Evolutionary conservation across 1,284 basidiomycete genomes (phyloP).

Genomic region (Pholiota adiposa): DNA sequence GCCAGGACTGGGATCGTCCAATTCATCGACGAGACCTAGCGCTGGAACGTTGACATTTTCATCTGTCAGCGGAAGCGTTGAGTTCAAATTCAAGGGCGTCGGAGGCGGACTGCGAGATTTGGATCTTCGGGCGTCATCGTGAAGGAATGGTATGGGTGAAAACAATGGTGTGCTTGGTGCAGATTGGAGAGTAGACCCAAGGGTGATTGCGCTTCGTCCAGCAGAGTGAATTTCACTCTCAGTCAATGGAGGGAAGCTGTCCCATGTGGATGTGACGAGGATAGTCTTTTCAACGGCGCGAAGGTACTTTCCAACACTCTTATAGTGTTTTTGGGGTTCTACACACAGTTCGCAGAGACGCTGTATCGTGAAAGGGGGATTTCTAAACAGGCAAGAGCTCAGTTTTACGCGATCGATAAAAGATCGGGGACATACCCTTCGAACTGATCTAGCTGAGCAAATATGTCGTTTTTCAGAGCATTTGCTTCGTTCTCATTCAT

Average conservation of each 20-base stretch:
- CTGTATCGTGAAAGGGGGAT: constrained; percentile 92
- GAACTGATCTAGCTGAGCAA: constrained; percentile 75
- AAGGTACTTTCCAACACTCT: constrained; percentile 85
- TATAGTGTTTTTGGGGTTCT: constrained; percentile 75
- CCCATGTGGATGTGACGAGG: constrained; percentile 83
- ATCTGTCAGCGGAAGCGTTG: constrained; percentile 31
- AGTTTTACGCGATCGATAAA: constrained; percentile 13
- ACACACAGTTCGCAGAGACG: constrained; percentile 87
- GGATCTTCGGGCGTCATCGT: constrained; percentile 75
- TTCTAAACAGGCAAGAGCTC: constrained; percentile 36
- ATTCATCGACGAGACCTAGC: constrained; percentile 78
- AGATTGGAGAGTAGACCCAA: constrained; percentile 49
- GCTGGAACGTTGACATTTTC: constrained; percentile 49
- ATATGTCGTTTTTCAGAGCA: constrained; percentile 62
- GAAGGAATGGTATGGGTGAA: constrained; percentile 83
- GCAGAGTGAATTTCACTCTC: constrained; percentile 45
- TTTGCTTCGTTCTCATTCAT: constrained; percentile 69
- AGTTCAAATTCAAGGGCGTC: constrained; percentile 63
- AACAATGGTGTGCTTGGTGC: constrained; percentile 78
- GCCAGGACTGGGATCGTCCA: constrained; percentile 80
- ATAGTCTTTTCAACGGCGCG: constrained; percentile 87
- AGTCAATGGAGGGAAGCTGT: constrained; percentile 65
- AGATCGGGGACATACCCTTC: constrained; percentile 57
- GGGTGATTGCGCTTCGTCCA: constrained; percentile 43
- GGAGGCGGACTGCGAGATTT: constrained; percentile 77